Conservation (phyloP, 2,329 filamentous ascomycete genomes). For the Hypomyces rosellus region DNA sequence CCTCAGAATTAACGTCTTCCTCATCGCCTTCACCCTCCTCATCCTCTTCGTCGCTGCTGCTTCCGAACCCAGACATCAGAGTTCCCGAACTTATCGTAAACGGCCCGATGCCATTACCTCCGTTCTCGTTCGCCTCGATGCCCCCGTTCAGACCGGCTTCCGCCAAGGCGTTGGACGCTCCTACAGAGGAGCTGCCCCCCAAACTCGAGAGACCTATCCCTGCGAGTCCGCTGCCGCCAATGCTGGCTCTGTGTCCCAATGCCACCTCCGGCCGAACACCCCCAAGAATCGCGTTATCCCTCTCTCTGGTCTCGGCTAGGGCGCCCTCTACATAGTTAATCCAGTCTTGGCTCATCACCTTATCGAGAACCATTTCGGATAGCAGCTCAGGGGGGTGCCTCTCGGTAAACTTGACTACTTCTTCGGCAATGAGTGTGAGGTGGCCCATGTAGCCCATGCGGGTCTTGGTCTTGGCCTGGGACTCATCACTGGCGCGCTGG, state of each 20-base stretch:
- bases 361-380: conserved; percentile 76
- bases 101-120: conserved; percentile 60
- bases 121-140: conserved; percentile 61
- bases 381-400: conserved; percentile 83
- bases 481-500: conserved; percentile 78
- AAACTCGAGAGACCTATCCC: conserved; percentile 45
- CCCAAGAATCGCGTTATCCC: conserved; percentile 96
- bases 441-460: conserved; percentile 98
- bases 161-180: conserved; percentile 63
- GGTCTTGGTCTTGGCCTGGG: conserved; percentile 76
- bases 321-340: conserved; percentile 91
- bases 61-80: conserved; percentile 84
- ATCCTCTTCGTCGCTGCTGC: conserved; percentile 92
- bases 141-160: conserved; percentile 75
- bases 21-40: conserved; percentile 86
- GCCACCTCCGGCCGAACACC: conserved; percentile 89
- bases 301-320: conserved; percentile 85
- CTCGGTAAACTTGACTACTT: conserved; percentile 97
- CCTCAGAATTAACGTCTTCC: conserved; percentile 64
- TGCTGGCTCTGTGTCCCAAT: conserved; percentile 67
- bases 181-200: conserved; percentile 24
- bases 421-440: conserved; percentile 91
- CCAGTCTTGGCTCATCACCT: conserved; percentile 86
- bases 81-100: conserved; percentile 70
- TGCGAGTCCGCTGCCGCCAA: conserved; percentile 41